Base-by-base conservation (phyloP, 768 basidiomycete species). In the Boletus vinaceobasis region DNA sequence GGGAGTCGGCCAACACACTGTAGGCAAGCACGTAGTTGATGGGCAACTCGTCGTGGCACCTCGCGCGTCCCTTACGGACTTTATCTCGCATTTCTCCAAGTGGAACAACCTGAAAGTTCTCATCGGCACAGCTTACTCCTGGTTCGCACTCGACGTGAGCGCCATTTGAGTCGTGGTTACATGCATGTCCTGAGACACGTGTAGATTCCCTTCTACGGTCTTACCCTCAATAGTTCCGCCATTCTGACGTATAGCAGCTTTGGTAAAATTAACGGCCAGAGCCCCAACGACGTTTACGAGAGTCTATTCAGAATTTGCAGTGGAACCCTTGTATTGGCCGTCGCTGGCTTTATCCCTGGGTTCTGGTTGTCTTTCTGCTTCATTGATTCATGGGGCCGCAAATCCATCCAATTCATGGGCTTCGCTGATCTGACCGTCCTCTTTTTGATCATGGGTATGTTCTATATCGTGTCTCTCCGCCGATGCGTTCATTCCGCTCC, bases 81-180 rank as follows among this genome's bases (percentile, higher is more conserved):
- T 97, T 76, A 5, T 61, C 4, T 53, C 48, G 0, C 74, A 91
- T 75, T 95, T 91, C 66, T 72, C 82, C 40, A 74, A 86, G 62
- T 86, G 87, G 86, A 68, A 84, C 65, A 90, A 96, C 74, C 64
- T 80, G 53, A 94, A 91, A 73, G 73, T 92, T 50, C 79, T 95
- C 52, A 68, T 93, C 48, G 90, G 90, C 6, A 79, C 83, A 9
- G 69, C 88, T 0, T 94, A 86, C 68, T 88, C 86, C 6, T 94
- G 93, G 93, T 94, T 94, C 61, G 92, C 91, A 17, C 79, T 93
- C n/a, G 88, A 88, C 57, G 86, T 86, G 43, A 55, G 86, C 72
- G 11, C 23, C 11, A 14, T 50, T 39, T 23, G 15, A n/a, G 17
- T 43, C 21, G 45, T 36, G 32, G 15, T 46, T 36, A 35, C 9